phyloP scores from a whole-genome alignment of 2,329 filamentous ascomycete species.

The Zalaria sp. region DNA sequence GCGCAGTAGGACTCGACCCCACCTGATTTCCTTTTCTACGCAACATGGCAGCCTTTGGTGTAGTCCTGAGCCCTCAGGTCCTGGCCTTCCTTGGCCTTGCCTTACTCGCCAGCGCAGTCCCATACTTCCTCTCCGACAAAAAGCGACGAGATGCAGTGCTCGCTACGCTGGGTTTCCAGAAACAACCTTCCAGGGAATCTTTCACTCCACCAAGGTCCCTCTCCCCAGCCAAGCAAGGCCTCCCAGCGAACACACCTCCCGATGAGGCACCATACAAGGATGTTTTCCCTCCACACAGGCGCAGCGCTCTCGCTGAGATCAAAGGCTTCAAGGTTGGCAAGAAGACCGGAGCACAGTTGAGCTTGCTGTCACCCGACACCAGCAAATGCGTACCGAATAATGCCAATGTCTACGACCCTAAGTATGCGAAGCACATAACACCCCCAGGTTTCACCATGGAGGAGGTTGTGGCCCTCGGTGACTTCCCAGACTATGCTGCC shows the following conservation, averaged over 20 bases:
- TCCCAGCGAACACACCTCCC: slow-evolving; percentile 8
- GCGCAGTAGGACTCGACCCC: too few relatives aligned
- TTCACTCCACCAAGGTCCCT: slow-evolving; percentile 39
- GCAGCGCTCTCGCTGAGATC: slow-evolving; percentile 28
- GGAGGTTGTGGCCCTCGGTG: slow-evolving; percentile 56
- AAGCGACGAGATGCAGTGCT: slow-evolving; percentile 26
- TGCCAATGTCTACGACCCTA: slow-evolving; percentile 9
- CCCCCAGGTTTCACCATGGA: slow-evolving; percentile 56
- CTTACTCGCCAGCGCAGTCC: slow-evolving; percentile 15
- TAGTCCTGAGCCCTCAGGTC: background rate
- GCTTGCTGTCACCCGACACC: slow-evolving; percentile 10
- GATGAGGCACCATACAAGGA: slow-evolving; percentile 26
- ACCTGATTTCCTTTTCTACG: too few relatives aligned
- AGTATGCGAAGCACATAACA: slow-evolving; percentile 21
- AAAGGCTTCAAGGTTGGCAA: slow-evolving; percentile 12
- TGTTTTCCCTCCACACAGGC: slow-evolving; percentile 38
- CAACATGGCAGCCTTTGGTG: too few relatives aligned
- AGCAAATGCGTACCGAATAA: slow-evolving; percentile 11
- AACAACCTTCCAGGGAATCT: slow-evolving; percentile 30
- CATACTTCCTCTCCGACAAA: slow-evolving; percentile 16
- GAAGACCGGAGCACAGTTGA: slow-evolving; percentile 13
- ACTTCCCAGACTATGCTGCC: slow-evolving; percentile 66
- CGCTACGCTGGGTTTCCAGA: slow-evolving; percentile 22
- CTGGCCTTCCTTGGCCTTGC: slow-evolving; percentile 16
- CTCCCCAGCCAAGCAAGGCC: slow-evolving; percentile 32